Conservation (phyloP, 192 early-diverging fungal genomes). For the Rhizophagus sp. region DNA sequence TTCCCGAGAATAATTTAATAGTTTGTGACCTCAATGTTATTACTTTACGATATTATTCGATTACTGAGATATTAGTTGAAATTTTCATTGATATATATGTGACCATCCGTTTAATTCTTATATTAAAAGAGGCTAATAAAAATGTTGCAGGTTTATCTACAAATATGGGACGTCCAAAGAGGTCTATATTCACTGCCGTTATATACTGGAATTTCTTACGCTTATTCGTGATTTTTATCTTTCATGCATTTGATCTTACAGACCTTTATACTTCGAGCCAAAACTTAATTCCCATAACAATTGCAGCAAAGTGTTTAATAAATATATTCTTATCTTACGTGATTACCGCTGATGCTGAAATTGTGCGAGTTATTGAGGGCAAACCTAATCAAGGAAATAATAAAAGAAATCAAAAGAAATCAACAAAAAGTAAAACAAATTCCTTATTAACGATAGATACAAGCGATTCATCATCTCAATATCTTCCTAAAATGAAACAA, state of each 20-base stretch:
- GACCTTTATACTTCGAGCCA: no score
- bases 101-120: background rate
- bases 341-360: conserved; percentile 27
- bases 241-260: background rate
- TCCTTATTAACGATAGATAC: no score
- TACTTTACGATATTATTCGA: background rate
- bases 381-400: no score
- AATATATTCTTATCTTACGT: background rate
- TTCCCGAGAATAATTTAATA: background rate
- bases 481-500: no score
- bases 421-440: no score
- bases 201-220: conserved; percentile 32
- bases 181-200: conserved; percentile 21
- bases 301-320: background rate
- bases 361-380: conserved; percentile 23
- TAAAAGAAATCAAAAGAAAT: no score
- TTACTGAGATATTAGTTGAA: background rate
- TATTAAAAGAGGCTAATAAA: background rate
- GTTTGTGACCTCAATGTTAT: background rate
- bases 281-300: no score
- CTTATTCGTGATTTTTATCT: background rate
- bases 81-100: background rate
- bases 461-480: no score
- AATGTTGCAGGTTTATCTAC: background rate
- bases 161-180: background rate